A percentile compares a stretch with the other conserved stretches of the same genome.
These are phyloP conservation scores for Myxozyma geophila DNA, from an alignment of 805 yeast species.

Conservation along the genomic window DNA sequence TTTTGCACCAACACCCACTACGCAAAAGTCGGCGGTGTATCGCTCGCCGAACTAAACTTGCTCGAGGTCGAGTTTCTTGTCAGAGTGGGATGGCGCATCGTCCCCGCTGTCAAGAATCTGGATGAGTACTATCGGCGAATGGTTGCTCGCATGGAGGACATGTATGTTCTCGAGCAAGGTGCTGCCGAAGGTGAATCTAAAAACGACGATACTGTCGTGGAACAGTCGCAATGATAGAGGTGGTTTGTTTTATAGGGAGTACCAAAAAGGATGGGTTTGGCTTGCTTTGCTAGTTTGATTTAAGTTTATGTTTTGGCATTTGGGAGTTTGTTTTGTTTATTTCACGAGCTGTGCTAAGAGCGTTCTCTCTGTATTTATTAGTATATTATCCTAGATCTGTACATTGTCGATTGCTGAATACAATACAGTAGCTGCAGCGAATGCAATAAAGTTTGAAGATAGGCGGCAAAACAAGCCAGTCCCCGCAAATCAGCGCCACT, in stretches of 20 bases:
- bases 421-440: neutral
- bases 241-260: too few relatives aligned
- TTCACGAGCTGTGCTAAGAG: too few relatives aligned
- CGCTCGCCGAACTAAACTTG: conserved; percentile 77
- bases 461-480: neutral
- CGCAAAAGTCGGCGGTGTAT: conserved; percentile 95
- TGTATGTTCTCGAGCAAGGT: conserved; percentile 35
- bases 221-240: neutral
- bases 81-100: conserved; percentile 76
- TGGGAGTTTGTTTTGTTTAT: too few relatives aligned
- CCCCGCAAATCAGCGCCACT: neutral
- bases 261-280: too few relatives aligned
- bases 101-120: conserved; percentile 53
- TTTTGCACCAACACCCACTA: conserved; percentile 93
- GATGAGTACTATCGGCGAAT: conserved; percentile 45
- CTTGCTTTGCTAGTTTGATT: too few relatives aligned
- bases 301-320: too few relatives aligned
- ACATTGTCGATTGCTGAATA: too few relatives aligned
- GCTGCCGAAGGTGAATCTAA: too few relatives aligned
- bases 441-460: conserved; percentile 7
- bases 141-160: conserved; percentile 40
- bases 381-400: too few relatives aligned
- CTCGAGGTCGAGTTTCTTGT: conserved; percentile 85
- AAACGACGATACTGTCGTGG: neutral
- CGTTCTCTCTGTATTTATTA: too few relatives aligned